Conservation (phyloP, 495 filamentous ascomycete species). For the Penicillium herquei region DNA sequence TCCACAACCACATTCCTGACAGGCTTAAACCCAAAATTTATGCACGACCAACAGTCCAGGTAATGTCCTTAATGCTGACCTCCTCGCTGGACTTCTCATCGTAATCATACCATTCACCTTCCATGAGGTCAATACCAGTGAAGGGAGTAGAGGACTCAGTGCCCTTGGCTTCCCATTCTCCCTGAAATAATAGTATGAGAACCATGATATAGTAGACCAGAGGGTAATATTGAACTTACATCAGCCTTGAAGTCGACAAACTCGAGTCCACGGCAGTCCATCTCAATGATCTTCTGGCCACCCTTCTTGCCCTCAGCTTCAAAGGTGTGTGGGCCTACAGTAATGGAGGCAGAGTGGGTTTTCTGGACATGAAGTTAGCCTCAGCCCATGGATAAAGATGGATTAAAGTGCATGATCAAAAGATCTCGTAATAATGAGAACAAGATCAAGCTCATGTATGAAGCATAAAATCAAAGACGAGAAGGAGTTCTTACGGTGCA, state of each 20-base stretch:
- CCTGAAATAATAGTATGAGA: conserved; percentile 43
- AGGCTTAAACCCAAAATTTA: conserved; percentile 11
- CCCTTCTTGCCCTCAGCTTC: conserved; percentile 59
- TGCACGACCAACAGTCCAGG: conserved; percentile 70
- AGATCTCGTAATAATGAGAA: no score
- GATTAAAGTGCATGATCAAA: no score
- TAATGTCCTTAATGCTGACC: conserved; percentile 88
- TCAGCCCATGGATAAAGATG: not conserved
- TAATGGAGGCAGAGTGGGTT: conserved; percentile 70
- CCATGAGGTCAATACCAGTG: conserved; percentile 70
- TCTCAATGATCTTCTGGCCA: conserved; percentile 72
- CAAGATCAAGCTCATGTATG: no score
- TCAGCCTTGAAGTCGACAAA: conserved; percentile 88
- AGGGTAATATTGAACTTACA: conserved; percentile 44
- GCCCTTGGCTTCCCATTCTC: conserved; percentile 85
- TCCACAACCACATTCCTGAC: not conserved
- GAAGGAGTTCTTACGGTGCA: conserved; percentile 62
- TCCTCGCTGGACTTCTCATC: conserved; percentile 79
- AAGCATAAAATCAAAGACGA: not conserved
- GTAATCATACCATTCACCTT: conserved; percentile 91
- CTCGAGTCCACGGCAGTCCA: conserved; percentile 93
- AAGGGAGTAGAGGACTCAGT: conserved; percentile 77
- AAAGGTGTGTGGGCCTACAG: conserved; percentile 67
- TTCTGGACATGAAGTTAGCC: conserved; percentile 36
- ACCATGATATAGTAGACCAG: not conserved